Percentiles rank a stretch among this genome's conserved stretches.
phyloP scores from a whole-genome alignment of 768 basidiomycete genomes.

The Tulasnella sp. region DNA sequence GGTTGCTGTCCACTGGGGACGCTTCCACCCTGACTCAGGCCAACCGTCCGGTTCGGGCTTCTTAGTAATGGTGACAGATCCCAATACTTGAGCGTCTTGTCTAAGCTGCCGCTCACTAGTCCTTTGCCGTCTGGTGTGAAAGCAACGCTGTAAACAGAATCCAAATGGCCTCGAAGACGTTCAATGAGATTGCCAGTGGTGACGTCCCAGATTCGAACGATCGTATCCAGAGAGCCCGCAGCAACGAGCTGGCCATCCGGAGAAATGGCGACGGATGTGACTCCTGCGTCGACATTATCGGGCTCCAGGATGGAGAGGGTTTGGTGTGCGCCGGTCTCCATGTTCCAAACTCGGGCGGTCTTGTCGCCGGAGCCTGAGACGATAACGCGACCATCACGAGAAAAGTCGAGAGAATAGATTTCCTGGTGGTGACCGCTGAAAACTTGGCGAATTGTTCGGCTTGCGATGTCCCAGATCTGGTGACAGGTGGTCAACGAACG shows the following conservation, averaged over 20 bases:
- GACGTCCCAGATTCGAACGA: conserved; percentile 84
- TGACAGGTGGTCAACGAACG: background rate
- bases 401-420: conserved; percentile 93
- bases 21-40: conserved; percentile 22
- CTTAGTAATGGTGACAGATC: conserved; percentile 57
- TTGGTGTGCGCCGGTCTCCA: conserved; percentile 52
- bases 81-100: conserved; percentile 88
- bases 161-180: conserved; percentile 73
- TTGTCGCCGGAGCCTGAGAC: conserved; percentile 88
- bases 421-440: conserved; percentile 92
- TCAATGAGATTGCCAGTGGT: conserved; percentile 71
- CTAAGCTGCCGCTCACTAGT: conserved; percentile 87
- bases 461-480: conserved; percentile 91
- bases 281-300: conserved; percentile 67
- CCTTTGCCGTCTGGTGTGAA: conserved; percentile 91
- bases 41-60: conserved; percentile 35
- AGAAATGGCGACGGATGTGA: conserved; percentile 79
- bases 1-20: conserved; percentile 30
- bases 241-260: conserved; percentile 70
- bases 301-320: conserved; percentile 56
- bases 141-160: conserved; percentile 84
- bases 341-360: conserved; percentile 65
- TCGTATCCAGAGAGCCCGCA: conserved; percentile 61
- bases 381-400: conserved; percentile 79
- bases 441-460: conserved; percentile 73